These are phyloP conservation scores for Raffaelea arxii DNA, from an alignment of 2,329 filamentous ascomycete genomes.

Conservation along the genomic window DNA sequence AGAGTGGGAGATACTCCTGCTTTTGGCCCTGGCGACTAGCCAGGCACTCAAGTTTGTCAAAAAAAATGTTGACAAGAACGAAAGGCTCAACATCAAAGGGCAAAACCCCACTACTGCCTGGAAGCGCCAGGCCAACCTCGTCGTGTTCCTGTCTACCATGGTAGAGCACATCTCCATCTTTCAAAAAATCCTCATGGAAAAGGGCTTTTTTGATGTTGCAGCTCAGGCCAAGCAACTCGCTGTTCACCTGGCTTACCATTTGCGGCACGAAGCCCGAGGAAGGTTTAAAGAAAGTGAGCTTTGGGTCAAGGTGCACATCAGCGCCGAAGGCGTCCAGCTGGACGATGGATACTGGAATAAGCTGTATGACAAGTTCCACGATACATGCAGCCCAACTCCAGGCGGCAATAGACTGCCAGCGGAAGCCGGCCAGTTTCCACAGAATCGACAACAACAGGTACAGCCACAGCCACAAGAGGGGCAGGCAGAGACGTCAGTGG, in stretches of 20 bases:
- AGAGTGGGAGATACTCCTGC: neutral
- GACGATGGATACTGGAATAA: neutral
- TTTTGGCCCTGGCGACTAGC: neutral
- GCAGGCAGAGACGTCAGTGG: no score
- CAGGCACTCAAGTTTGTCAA: constrained; percentile 1
- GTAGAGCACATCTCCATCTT: constrained; percentile 6
- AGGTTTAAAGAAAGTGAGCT: neutral
- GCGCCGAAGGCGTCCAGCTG: neutral
- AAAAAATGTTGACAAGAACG: constrained; percentile 7
- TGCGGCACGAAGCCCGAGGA: constrained; percentile 1
- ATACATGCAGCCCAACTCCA: neutral
- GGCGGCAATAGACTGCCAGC: neutral
- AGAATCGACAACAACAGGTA: neutral
- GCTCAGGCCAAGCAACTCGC: neutral
- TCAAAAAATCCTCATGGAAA: neutral
- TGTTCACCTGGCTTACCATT: constrained; percentile 4
- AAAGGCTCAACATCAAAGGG: neutral
- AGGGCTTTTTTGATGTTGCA: neutral
- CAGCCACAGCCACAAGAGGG: no score
- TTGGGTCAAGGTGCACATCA: neutral
- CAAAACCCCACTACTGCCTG: neutral
- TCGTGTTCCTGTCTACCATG: constrained; percentile 1
- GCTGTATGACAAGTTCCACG: neutral
- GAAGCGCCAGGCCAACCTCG: neutral
- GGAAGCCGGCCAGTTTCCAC: neutral